A percentile compares a stretch with the other conserved stretches of the same genome.
Conservation (phyloP, 2,329 filamentous ascomycete species). For the Didymella sp. region DNA sequence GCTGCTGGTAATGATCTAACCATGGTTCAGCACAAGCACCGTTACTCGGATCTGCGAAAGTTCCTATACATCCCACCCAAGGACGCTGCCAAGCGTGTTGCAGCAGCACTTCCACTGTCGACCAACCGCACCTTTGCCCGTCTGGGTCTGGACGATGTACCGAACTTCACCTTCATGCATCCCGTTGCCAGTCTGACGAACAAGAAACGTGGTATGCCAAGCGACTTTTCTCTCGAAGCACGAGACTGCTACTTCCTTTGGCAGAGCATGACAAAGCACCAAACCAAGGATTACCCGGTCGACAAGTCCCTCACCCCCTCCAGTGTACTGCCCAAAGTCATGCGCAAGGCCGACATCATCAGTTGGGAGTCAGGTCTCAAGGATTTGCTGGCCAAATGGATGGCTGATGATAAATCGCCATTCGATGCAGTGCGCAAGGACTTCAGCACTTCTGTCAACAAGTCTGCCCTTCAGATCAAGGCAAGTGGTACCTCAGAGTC, state of each 20-base stretch:
- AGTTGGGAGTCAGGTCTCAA: conserved; percentile 71
- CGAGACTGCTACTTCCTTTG: conserved; percentile 73
- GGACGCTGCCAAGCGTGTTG: conserved; percentile 47
- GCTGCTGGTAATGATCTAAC: conserved; percentile 68
- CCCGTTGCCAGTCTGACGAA: conserved; percentile 70
- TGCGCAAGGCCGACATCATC: conserved; percentile 71
- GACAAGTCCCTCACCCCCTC: conserved; percentile 59
- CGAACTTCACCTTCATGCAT: conserved; percentile 67
- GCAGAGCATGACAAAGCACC: conserved; percentile 66
- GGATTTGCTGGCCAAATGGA: conserved; percentile 64
- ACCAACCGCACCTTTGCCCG: conserved; percentile 44
- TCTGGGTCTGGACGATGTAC: conserved; percentile 57
- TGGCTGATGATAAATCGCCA: conserved; percentile 61
- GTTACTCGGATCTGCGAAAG: conserved; percentile 81
- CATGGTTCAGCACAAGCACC: conserved; percentile 71
- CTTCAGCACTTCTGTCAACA: conserved; percentile 33
- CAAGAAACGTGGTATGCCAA: conserved; percentile 66
- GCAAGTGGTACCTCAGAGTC: conserved; percentile 14
- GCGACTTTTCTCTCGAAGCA: conserved; percentile 73
- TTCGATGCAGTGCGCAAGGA: conserved; percentile 61
- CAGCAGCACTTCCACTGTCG: conserved; percentile 60
- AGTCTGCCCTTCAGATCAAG: conserved; percentile 13
- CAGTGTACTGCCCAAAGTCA: conserved; percentile 58
- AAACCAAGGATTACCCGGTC: conserved; percentile 61
- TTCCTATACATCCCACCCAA: conserved; percentile 66